These are phyloP conservation scores for Arctium lappa DNA, from an alignment of 129 eudicot genomes.

Conservation along the genomic window DNA sequence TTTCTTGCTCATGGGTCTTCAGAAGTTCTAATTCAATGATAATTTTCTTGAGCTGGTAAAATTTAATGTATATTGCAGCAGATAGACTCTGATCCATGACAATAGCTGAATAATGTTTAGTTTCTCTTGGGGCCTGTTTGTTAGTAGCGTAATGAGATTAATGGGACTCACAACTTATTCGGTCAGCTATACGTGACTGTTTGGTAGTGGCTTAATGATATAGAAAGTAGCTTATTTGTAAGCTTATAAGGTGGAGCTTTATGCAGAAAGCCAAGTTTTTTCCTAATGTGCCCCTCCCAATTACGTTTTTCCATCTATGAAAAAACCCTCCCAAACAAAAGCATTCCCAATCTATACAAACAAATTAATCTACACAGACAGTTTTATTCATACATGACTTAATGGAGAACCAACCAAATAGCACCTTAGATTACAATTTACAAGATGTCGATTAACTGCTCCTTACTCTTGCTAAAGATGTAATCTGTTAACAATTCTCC, in stretches of 20 bases:
- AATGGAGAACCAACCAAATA: neutral
- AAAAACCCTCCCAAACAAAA: neutral
- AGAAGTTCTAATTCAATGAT: neutral
- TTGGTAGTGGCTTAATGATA: too few relatives aligned
- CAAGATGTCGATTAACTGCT: neutral
- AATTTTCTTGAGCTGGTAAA: neutral
- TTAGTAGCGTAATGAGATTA: too few relatives aligned
- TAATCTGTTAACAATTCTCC: neutral
- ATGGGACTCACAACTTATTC: too few relatives aligned
- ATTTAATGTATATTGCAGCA: neutral
- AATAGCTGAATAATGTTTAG: neutral
- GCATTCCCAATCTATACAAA: neutral
- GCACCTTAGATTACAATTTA: neutral
- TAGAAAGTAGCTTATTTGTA: too few relatives aligned
- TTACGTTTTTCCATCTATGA: too few relatives aligned
- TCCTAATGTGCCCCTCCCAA: neutral
- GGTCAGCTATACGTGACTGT: too few relatives aligned
- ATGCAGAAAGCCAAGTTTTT: neutral
- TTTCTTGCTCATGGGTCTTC: too few relatives aligned
- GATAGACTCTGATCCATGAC: neutral
- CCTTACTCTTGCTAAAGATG: neutral
- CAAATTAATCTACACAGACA: neutral
- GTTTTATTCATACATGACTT: too few relatives aligned
- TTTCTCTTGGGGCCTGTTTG: too few relatives aligned
- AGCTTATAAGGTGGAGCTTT: too few relatives aligned